phyloP scores from a whole-genome alignment of 116 monocot species.

The Posidonia oceanica region DNA sequence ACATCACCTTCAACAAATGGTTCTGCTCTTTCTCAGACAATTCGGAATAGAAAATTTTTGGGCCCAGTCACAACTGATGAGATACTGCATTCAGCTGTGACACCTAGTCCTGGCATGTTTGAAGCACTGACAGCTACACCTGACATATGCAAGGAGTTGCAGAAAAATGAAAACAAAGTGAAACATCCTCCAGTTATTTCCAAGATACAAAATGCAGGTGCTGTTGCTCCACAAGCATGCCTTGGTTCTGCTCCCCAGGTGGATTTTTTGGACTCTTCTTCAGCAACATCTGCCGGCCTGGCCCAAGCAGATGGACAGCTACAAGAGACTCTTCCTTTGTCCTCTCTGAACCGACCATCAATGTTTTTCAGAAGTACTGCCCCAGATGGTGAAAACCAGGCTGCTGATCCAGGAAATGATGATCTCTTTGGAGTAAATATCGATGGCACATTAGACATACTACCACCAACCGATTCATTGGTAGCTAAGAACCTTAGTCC shows the following conservation, averaged over 20 bases:
- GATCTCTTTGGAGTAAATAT: conserved; percentile 62
- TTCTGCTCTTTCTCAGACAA: conserved; percentile 26
- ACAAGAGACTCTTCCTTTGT: conserved; percentile 6
- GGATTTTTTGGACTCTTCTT: conserved; percentile 69
- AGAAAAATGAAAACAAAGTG: conserved; percentile 34
- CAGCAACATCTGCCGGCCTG: conserved; percentile 5
- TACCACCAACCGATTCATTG: conserved; percentile 36
- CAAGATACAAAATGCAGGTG: conserved; percentile 7
- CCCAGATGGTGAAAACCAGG: conserved; percentile 30
- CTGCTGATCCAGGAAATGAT: conserved; percentile 46
- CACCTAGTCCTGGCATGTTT: conserved; percentile 19
- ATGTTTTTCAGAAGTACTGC: conserved; percentile 3
- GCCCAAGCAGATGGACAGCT: background rate
- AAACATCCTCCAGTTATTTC: conserved; percentile 28
- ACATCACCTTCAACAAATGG: conserved; percentile 48
- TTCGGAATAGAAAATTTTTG: conserved; percentile 17
- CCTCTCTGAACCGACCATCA: conserved; percentile 39
- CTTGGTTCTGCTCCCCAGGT: conserved; percentile 39
- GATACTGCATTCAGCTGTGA: conserved; percentile 17
- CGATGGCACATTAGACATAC: conserved; percentile 22
- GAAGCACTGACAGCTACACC: conserved; percentile 17
- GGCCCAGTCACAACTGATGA: conserved; percentile 22
- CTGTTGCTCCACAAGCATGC: conserved; percentile 21
- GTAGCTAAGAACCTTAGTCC: conserved; percentile 18
- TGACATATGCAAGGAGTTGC: conserved; percentile 20